These are phyloP conservation scores for Tuber melanosporum DNA, from an alignment of 495 filamentous ascomycete genomes.

Conservation along the genomic window DNA sequence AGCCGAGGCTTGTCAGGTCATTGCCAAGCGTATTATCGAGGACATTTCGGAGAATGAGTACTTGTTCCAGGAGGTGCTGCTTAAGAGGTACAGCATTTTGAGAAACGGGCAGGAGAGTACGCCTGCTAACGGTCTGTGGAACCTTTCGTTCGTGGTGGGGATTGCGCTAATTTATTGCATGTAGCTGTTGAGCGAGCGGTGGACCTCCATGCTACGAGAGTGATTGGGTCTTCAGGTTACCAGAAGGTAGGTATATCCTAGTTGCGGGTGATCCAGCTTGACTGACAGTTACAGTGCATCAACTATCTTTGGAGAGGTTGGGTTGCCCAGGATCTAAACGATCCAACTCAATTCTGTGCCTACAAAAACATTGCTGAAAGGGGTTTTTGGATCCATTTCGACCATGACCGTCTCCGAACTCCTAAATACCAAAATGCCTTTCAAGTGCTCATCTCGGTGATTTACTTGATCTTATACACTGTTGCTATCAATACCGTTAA, in stretches of 20 bases:
- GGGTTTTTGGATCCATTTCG: constrained; percentile 69
- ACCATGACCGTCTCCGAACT: constrained; percentile 87
- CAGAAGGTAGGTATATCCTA: constrained; percentile 52
- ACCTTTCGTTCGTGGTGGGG: not conserved
- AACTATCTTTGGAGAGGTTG: constrained; percentile 88
- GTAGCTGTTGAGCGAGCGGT: constrained; percentile 70
- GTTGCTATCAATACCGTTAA: constrained; percentile 79
- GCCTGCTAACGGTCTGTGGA: constrained; percentile 63
- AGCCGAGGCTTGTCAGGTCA: constrained; percentile 81
- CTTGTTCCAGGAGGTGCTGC: constrained; percentile 71
- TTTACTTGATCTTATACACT: constrained; percentile 81
- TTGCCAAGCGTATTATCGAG: constrained; percentile 93
- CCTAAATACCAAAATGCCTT: constrained; percentile 87
- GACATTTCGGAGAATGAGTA: constrained; percentile 66
- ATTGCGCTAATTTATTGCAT: not conserved
- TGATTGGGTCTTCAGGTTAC: constrained; percentile 89
- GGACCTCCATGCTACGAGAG: constrained; percentile 77
- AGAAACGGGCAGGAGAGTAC: constrained; percentile 61
- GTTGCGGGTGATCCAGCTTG: not conserved
- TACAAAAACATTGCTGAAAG: constrained; percentile 71
- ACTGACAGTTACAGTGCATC: constrained; percentile 55
- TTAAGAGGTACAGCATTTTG: constrained; percentile 83
- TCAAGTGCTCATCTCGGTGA: constrained; percentile 73
- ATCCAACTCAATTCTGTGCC: constrained; percentile 75
- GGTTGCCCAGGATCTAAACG: constrained; percentile 88